Evolutionary conservation across 805 yeast genomes (phyloP).

Genomic region (Candida parachauliodes): DNA sequence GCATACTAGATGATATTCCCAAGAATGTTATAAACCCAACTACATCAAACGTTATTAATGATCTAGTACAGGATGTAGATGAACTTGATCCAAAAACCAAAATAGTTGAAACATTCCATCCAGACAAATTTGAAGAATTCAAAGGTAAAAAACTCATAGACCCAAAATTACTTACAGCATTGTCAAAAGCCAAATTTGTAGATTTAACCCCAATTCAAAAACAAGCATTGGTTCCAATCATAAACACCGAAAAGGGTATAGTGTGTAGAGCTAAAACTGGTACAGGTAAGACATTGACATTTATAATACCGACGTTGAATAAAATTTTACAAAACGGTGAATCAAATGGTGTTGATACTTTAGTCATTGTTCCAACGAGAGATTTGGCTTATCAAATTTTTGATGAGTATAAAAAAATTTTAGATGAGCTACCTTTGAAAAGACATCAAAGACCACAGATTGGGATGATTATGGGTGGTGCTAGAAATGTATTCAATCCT

Average conservation of each 20-base stretch:
- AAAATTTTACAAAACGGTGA: slow-evolving; percentile 26
- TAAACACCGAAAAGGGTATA: slow-evolving; percentile 55
- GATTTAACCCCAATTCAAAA: slow-evolving; percentile 69
- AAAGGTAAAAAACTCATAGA: neutral
- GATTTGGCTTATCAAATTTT: slow-evolving; percentile 84
- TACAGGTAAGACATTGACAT: slow-evolving; percentile 91
- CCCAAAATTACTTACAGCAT: slow-evolving; percentile 23
- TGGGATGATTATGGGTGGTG: slow-evolving; percentile 67
- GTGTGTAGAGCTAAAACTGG: slow-evolving; percentile 93
- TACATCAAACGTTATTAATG: neutral
- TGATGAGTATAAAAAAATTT: slow-evolving; percentile 53
- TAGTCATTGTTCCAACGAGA: slow-evolving; percentile 85
- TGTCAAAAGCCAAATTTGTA: slow-evolving; percentile 42
- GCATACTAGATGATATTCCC: too few relatives aligned
- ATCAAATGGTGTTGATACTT: slow-evolving; percentile 28
- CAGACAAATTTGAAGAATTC: slow-evolving; percentile 4
- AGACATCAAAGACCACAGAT: slow-evolving; percentile 25
- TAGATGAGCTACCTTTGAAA: slow-evolving; percentile 17
- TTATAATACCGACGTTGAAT: slow-evolving; percentile 63
- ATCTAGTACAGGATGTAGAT: neutral
- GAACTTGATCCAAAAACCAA: neutral
- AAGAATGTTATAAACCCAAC: too few relatives aligned
- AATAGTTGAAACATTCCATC: neutral
- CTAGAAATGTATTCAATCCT: slow-evolving; percentile 30
- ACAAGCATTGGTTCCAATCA: slow-evolving; percentile 54